These are phyloP conservation scores for Colletotrichum sp. DNA, from an alignment of 2,329 filamentous ascomycete genomes.

Conservation along the genomic window DNA sequence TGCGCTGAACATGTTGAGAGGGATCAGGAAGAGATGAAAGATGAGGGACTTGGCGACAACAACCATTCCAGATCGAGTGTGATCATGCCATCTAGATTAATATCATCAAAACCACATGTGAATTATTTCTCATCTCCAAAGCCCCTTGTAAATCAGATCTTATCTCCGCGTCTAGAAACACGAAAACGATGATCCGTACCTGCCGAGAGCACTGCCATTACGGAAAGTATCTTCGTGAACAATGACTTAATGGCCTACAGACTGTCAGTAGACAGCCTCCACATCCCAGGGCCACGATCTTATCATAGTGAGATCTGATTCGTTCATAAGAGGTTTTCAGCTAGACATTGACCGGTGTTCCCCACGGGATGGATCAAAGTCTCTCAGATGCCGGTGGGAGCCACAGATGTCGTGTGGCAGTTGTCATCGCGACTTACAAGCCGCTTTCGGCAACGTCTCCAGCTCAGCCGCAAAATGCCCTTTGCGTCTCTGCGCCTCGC, in stretches of 20 bases:
- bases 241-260: not conserved
- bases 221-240: not conserved
- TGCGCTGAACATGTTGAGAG: not conserved
- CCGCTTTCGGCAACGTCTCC: not conserved
- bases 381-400: not conserved
- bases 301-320: not conserved
- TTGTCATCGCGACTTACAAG: not conserved
- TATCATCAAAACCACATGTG: not conserved
- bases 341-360: not conserved
- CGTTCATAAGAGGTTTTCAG: not conserved
- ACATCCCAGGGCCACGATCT: not conserved
- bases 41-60: not conserved
- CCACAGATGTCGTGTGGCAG: not conserved
- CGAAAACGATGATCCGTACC: not conserved
- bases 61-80: fast-evolving
- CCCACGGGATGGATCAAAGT: not conserved
- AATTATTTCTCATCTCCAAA: not conserved
- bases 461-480: not conserved
- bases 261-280: not conserved
- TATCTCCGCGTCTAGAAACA: not conserved
- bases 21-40: not conserved
- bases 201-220: not conserved
- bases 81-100: not conserved
- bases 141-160: not conserved
- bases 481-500: not conserved